Evolutionary conservation across 768 basidiomycete genomes (phyloP).

Genomic region (Termitomyces sp.): DNA sequence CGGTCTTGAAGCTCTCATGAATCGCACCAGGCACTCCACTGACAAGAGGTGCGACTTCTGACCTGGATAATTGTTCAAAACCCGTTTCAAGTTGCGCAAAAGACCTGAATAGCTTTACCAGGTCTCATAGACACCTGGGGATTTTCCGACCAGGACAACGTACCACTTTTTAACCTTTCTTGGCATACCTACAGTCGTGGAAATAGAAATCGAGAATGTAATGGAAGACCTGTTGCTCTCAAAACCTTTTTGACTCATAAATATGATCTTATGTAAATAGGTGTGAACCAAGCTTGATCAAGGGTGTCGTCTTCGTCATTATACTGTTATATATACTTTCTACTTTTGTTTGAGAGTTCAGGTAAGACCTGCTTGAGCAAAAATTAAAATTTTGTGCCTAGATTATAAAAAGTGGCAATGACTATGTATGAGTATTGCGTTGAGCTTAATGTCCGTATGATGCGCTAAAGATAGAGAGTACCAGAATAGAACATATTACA

Average conservation of each 20-base stretch:
- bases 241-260: not conserved
- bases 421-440: not conserved
- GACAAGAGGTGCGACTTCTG: slow-evolving; percentile 37
- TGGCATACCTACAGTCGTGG: slow-evolving; percentile 18
- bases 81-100: not conserved
- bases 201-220: not conserved
- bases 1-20: slow-evolving; percentile 35
- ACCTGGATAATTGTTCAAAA: slow-evolving; percentile 25
- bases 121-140: slow-evolving; percentile 31
- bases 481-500: slow-evolving; percentile 33
- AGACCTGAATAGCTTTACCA: slow-evolving; percentile 23
- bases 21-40: slow-evolving; percentile 35
- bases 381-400: not conserved
- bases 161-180: slow-evolving; percentile 31
- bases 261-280: not conserved
- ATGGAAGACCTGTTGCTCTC: not conserved
- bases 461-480: not conserved
- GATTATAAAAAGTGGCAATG: not conserved
- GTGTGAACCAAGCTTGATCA: not conserved
- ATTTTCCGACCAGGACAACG: slow-evolving; percentile 31
- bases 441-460: not conserved
- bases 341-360: not conserved
- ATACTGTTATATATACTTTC: too few species aligned
- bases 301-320: not conserved
- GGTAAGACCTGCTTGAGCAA: too few species aligned